Percentiles rank a stretch among this genome's conserved stretches.
Conservation (phyloP, 495 filamentous ascomycete species). For the Xylaria nigripes region DNA sequence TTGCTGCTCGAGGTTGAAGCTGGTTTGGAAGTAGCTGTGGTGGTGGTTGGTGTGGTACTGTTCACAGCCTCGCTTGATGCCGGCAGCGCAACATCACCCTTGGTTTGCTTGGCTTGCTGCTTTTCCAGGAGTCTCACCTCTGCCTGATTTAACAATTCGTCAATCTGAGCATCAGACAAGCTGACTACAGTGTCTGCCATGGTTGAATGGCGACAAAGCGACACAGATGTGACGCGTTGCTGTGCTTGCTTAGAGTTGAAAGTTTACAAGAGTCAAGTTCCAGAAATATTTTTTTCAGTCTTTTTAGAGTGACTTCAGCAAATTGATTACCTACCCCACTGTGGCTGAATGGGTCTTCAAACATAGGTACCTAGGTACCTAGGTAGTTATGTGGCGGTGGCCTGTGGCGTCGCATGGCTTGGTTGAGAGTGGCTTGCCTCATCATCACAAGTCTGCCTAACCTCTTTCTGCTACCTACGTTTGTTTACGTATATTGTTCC, state of each 20-base stretch:
- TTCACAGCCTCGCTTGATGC: neutral
- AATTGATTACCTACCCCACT: neutral
- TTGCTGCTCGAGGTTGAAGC: conserved; percentile 7
- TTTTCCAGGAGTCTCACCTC: conserved; percentile 22
- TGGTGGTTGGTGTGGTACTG: conserved; percentile 9
- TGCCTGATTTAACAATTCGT: conserved; percentile 23
- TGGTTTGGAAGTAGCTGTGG: conserved; percentile 6
- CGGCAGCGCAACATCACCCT: conserved; percentile 1
- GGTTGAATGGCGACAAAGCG: conserved; percentile 53
- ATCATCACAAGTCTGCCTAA: no score
- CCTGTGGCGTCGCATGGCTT: neutral
- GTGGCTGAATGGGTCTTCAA: neutral
- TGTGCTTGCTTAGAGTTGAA: neutral
- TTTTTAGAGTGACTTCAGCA: neutral
- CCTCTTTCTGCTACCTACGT: no score
- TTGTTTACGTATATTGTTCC: no score
- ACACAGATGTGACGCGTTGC: conserved; percentile 40
- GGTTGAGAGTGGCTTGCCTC: neutral
- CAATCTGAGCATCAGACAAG: conserved; percentile 25
- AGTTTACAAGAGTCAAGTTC: neutral
- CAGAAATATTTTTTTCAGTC: conserved; percentile 10
- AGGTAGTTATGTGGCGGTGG: neutral
- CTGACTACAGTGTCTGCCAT: conserved; percentile 16
- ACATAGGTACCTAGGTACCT: no score
- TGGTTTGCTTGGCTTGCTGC: conserved; percentile 16